Conservation (phyloP, 2,329 filamentous ascomycete species). For the Botrytis tulipae region DNA sequence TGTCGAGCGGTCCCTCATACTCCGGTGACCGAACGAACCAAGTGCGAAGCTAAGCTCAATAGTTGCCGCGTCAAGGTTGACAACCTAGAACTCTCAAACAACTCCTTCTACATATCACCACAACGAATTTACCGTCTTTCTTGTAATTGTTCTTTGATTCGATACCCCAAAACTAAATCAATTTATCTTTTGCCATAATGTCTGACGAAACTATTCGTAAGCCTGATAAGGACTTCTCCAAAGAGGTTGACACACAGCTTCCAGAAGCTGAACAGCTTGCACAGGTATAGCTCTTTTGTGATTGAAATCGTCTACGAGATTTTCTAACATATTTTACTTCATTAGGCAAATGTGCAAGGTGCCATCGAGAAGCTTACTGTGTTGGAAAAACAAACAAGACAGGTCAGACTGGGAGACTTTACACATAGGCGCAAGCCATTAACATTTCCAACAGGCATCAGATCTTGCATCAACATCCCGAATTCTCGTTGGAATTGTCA, state of each 20-base stretch:
- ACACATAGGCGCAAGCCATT: conserved; percentile 28
- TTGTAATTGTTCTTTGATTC: neutral
- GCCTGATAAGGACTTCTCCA: conserved; percentile 97
- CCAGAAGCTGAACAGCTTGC: conserved; percentile 88
- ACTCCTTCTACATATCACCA: conserved; percentile 8
- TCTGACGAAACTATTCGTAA: conserved; percentile 40
- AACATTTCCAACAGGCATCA: conserved; percentile 64
- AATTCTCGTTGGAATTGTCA: conserved; percentile 83
- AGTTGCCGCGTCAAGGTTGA: conserved; percentile 22
- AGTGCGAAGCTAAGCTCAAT: conserved; percentile 15
- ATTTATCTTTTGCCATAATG: conserved; percentile 32
- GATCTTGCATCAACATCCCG: conserved; percentile 94
- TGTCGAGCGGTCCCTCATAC: neutral
- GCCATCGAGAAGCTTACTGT: conserved; percentile 90
- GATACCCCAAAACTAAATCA: conserved; percentile 1
- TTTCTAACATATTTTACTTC: conserved; percentile 28
- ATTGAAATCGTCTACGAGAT: neutral
- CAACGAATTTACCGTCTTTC: neutral
- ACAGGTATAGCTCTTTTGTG: conserved; percentile 56
- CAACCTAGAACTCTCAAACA: conserved; percentile 19
- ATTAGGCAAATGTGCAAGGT: conserved; percentile 71
- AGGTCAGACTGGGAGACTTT: conserved; percentile 55
- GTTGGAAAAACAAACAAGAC: conserved; percentile 95
- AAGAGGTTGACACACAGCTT: conserved; percentile 89
- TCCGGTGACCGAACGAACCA: neutral